phyloP scores from a whole-genome alignment of 345 rosid genomes.

The Populus pruinosa region DNA sequence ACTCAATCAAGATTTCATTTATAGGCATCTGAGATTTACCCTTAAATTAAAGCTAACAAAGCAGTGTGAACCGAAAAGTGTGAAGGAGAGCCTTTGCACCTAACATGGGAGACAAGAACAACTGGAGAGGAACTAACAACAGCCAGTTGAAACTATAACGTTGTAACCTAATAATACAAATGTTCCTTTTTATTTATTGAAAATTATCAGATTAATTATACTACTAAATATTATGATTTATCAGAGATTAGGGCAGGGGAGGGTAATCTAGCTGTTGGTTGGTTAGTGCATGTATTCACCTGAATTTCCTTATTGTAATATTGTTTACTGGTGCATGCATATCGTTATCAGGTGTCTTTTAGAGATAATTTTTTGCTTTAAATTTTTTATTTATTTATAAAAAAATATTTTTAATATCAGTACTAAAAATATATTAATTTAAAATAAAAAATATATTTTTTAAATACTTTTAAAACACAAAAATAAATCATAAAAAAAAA shows the following conservation, averaged over 20 bases:
- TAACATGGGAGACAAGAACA: not conserved
- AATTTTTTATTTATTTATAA: too few relatives aligned
- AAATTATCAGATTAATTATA: not conserved
- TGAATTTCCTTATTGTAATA: too few relatives aligned
- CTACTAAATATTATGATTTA: not conserved
- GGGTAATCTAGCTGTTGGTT: not conserved
- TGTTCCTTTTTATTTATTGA: not conserved
- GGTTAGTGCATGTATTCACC: not conserved
- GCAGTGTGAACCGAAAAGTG: not conserved
- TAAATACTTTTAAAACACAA: too few relatives aligned
- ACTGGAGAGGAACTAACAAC: not conserved
- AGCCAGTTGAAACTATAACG: not conserved
- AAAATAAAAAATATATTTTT: too few relatives aligned
- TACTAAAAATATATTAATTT: too few relatives aligned
- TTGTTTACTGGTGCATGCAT: too few relatives aligned
- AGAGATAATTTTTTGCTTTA: too few relatives aligned
- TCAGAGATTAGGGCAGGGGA: not conserved
- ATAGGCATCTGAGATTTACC: not conserved
- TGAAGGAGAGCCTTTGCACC: not conserved
- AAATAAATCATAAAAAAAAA: too few relatives aligned
- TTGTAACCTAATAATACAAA: not conserved
- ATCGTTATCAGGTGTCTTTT: too few relatives aligned
- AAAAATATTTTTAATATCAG: too few relatives aligned
- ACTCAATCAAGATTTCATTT: too few relatives aligned
- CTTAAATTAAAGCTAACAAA: not conserved